Percentiles rank a stretch among this genome's conserved stretches.
Conservation (phyloP, 2,329 filamentous ascomycete genomes). For the Metarhizium sp. region DNA sequence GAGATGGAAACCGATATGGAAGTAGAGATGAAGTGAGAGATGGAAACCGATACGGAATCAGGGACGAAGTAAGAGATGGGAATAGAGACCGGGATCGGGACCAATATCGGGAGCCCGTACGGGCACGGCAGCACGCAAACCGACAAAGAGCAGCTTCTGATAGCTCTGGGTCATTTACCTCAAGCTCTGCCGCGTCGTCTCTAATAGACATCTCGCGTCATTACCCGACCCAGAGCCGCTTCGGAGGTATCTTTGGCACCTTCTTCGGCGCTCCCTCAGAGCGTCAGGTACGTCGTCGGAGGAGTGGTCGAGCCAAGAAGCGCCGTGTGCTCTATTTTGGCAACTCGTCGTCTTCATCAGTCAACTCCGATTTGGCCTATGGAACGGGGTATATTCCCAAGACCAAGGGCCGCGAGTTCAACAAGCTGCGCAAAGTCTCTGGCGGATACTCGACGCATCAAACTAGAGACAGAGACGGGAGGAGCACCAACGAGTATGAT, state of each 20-base stretch:
- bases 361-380: constrained; percentile 61
- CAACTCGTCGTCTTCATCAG: constrained; percentile 58
- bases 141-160: constrained; percentile 17
- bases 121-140: constrained; percentile 6
- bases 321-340: constrained; percentile 47
- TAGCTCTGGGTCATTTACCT: constrained; percentile 28
- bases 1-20: background rate
- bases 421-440: constrained; percentile 2
- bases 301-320: constrained; percentile 34
- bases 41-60: background rate
- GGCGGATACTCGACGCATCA: background rate
- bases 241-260: constrained; percentile 46
- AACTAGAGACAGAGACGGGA: background rate
- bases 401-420: constrained; percentile 19
- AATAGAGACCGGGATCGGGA: background rate
- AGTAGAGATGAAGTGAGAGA: background rate
- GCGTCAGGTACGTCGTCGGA: constrained; percentile 30
- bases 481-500: background rate
- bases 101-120: constrained; percentile 7
- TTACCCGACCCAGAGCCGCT: constrained; percentile 34
- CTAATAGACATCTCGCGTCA: constrained; percentile 57
- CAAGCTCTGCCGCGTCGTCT: constrained; percentile 46
- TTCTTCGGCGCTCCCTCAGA: constrained; percentile 57
- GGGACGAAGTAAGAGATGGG: background rate
- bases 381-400: constrained; percentile 48